phyloP scores from a whole-genome alignment of 352 stramenopile species.

The Lagenidium giganteum region DNA sequence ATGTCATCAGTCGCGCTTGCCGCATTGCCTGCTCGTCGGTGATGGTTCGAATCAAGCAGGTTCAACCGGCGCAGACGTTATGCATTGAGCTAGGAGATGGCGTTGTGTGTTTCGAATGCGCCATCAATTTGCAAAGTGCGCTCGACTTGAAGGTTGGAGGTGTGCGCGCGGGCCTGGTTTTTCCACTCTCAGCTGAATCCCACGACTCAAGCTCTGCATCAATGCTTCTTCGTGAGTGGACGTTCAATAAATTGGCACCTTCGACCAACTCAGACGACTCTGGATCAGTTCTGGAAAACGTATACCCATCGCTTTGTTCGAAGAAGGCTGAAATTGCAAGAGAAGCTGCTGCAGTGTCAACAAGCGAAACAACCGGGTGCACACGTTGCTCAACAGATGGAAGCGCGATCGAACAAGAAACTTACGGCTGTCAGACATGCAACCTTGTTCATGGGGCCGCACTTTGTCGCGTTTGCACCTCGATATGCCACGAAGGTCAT shows the following conservation, averaged over 20 bases:
- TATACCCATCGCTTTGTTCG: slow-evolving; percentile 29
- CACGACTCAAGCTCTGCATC: too few species aligned
- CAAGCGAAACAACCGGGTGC: slow-evolving; percentile 34
- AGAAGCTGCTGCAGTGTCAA: slow-evolving; percentile 4
- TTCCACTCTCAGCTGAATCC: too few species aligned
- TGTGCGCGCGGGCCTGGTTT: slow-evolving; percentile 42
- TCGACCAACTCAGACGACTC: too few species aligned
- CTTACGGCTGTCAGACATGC: slow-evolving; percentile 81
- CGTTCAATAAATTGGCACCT: too few species aligned
- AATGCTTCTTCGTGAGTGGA: too few species aligned
- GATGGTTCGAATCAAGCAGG: slow-evolving; percentile 34
- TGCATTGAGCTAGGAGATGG: slow-evolving; percentile 34
- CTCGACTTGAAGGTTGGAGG: slow-evolving; percentile 26
- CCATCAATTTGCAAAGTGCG: slow-evolving; percentile 47
- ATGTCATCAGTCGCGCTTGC: background rate
- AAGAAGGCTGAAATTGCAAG: slow-evolving; percentile 8
- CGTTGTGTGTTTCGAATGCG: slow-evolving; percentile 43
- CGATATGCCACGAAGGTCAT: slow-evolving; percentile 75
- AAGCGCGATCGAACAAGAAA: slow-evolving; percentile 73
- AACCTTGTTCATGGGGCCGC: slow-evolving; percentile 58
- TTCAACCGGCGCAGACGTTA: slow-evolving; percentile 33
- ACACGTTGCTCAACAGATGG: slow-evolving; percentile 71
- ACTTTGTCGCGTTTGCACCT: slow-evolving; percentile 65
- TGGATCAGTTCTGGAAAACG: too few species aligned
- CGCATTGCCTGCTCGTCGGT: slow-evolving; percentile 7